These are phyloP conservation scores for Rhizopus microsporus DNA, from an alignment of 371 early-diverging fungal genomes.

Conservation along the genomic window DNA sequence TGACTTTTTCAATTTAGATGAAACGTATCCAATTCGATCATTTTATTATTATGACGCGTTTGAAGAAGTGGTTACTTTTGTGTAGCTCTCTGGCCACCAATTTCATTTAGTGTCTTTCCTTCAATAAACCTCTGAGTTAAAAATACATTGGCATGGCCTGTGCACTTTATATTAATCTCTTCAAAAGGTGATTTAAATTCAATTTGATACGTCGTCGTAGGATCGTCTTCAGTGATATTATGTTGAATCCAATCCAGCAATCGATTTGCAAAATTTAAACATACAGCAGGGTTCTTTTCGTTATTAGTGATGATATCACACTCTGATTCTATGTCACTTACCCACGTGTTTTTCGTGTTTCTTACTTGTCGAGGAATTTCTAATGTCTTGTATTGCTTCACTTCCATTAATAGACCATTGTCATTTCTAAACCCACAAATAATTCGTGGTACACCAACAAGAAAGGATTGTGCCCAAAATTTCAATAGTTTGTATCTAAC, in stretches of 20 bases:
- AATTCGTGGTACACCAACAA: constrained; percentile 83
- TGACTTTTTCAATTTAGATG: too few relatives aligned
- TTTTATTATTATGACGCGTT: too few relatives aligned
- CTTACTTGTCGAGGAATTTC: constrained; percentile 83
- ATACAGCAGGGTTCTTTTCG: constrained; percentile 46
- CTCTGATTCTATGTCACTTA: constrained; percentile 23
- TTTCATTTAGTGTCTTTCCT: not conserved
- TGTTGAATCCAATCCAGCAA: constrained; percentile 44
- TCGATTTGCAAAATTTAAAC: constrained; percentile 53
- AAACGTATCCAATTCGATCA: too few relatives aligned
- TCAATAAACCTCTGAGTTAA: constrained; percentile 43
- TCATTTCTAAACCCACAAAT: constrained; percentile 88
- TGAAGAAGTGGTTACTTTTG: too few relatives aligned
- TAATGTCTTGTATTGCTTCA: constrained; percentile 70
- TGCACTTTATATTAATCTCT: constrained; percentile 17
- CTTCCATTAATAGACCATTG: constrained; percentile 54
- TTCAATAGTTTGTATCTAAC: constrained; percentile 79
- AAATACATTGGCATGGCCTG: constrained; percentile 28
- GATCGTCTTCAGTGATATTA: constrained; percentile 41
- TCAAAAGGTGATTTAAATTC: constrained; percentile 43
- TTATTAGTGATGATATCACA: not conserved
- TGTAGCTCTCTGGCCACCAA: constrained; percentile 40
- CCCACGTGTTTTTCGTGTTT: constrained; percentile 62
- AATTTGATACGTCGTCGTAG: constrained; percentile 43
- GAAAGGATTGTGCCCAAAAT: constrained; percentile 92